Conservation (phyloP, 2,329 filamentous ascomycete genomes). For the Verticillium tricorpus region DNA sequence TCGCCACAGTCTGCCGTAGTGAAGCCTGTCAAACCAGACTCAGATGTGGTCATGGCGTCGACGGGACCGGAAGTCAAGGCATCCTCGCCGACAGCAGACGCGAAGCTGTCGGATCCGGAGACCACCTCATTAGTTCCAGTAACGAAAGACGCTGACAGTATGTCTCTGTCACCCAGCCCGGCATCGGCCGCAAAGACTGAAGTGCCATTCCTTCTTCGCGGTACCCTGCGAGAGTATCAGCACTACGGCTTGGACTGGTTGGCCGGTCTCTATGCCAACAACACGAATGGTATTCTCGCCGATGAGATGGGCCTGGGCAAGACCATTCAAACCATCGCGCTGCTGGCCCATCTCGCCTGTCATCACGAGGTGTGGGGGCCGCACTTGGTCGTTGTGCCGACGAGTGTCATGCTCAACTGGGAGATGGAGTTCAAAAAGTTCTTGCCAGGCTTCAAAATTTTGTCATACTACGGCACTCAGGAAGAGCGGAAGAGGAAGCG, state of each 20-base stretch:
- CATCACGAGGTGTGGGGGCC: conserved; percentile 91
- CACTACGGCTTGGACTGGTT: conserved; percentile 98
- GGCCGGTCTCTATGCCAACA: conserved; percentile 83
- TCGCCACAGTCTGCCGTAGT: conserved; percentile 15
- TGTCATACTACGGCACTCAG: conserved; percentile 92
- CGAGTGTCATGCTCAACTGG: conserved; percentile 98
- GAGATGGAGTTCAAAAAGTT: conserved; percentile 99
- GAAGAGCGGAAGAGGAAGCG: conserved; percentile 91
- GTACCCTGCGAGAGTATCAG: conserved; percentile 90
- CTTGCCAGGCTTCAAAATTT: conserved; percentile 94
- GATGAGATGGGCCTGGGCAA: conserved; percentile 99
- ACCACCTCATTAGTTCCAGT: conserved; percentile 20
- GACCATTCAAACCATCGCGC: conserved; percentile 94
- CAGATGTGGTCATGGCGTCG: conserved; percentile 36
- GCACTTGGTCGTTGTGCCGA: conserved; percentile 92
- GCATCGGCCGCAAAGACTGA: conserved; percentile 53
- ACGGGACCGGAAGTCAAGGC: conserved; percentile 28
- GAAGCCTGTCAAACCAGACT: conserved; percentile 35
- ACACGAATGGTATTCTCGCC: conserved; percentile 92
- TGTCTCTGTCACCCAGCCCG: conserved; percentile 25
- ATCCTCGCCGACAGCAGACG: conserved; percentile 39
- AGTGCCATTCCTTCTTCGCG: conserved; percentile 78
- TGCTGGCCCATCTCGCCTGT: conserved; percentile 88
- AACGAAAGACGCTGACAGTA: conserved; percentile 20
- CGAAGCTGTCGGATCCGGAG: conserved; percentile 46